Base-by-base conservation (phyloP, 768 basidiomycete genomes). In the Psilocybe cyanescens region DNA sequence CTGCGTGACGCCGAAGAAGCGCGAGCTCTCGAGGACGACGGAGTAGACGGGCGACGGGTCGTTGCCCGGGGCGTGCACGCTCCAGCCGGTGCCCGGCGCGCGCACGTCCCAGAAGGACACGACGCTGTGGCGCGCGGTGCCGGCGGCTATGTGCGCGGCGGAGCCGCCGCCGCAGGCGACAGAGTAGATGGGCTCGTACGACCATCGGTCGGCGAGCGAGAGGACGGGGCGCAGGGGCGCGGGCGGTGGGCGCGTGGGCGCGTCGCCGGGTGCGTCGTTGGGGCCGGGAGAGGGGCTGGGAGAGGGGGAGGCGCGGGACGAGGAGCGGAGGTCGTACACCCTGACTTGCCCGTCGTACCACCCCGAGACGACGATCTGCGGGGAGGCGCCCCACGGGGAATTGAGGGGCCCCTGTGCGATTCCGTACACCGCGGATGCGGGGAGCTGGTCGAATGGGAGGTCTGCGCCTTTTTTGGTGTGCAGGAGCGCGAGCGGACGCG, bases 31-130 rank as follows among this genome's bases (percentile, higher is more conserved):
- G 19, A 93, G 75, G 35, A 87, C 71, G 51, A 94, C 71, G 5
- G 84, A 81, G 71, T 94, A 95, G 2, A 94, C 90, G 0, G 93
- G 92, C 1, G 90, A 92, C 1, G 81, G 75, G 68, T 93, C 91
- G 68, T 91, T 91, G 4, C 88, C 88, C 1, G 93, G 92, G 2
- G 88, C 88, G 70, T 93, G 86, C 5, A 92, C 86, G 66, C 89
- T 91, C 88, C 90, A 92, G 3, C 93, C 92, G 29, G 54, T 68
- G 3, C 68, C 73, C 0, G 89, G 82, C 17, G 76, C 79, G 8
- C 92, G 86, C 31, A 92, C 79, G 70, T 95, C 93, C 90, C 91
- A 95, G 64, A 94, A 87, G 2, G 90, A 85, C 58, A 95, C 84
- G 19, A 93, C 84, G 60, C 88, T 84, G 68, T 94, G 89, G 8